Evolutionary conservation across 352 stramenopile genomes (phyloP).

Genomic region (Pythium rishiriense): DNA sequence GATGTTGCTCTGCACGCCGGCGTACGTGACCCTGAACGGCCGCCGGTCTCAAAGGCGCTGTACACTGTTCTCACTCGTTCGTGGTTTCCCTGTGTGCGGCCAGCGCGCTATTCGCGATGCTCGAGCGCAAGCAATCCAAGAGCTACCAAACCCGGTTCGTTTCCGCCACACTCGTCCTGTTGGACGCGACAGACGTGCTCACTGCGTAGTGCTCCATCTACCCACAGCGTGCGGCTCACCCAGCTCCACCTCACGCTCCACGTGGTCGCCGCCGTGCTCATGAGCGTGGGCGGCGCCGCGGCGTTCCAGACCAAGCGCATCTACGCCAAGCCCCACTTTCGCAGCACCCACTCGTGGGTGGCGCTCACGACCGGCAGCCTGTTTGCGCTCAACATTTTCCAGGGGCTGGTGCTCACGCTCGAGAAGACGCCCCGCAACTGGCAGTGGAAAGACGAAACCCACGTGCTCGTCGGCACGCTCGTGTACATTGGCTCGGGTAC

Average conservation of each 20-base stretch:
- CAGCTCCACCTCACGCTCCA: conserved; percentile 62
- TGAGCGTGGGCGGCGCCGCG: conserved; percentile 36
- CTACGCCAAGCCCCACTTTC: conserved; percentile 37
- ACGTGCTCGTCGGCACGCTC: conserved; percentile 56
- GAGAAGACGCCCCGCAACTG: conserved; percentile 52
- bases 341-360: conserved; percentile 53
- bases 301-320: conserved; percentile 44
- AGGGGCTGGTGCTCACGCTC: conserved; percentile 63
- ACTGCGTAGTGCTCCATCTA: not conserved
- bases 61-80: not conserved
- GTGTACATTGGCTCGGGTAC: conserved; percentile 52
- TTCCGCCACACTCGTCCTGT: not conserved
- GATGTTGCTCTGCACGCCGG: conserved; percentile 52
- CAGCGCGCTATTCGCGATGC: conserved; percentile 57
- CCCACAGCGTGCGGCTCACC: conserved; percentile 44
- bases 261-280: conserved; percentile 36
- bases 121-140: conserved; percentile 46
- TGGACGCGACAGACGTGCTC: not conserved
- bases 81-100: not conserved
- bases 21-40: too few species aligned
- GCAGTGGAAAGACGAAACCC: conserved; percentile 77
- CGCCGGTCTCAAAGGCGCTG: too few species aligned
- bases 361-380: conserved; percentile 51
- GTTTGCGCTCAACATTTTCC: conserved; percentile 62
- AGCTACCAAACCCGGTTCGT: conserved; percentile 42